phyloP scores from a whole-genome alignment of 2,329 filamentous ascomycete genomes.

The Venturia pyrina region DNA sequence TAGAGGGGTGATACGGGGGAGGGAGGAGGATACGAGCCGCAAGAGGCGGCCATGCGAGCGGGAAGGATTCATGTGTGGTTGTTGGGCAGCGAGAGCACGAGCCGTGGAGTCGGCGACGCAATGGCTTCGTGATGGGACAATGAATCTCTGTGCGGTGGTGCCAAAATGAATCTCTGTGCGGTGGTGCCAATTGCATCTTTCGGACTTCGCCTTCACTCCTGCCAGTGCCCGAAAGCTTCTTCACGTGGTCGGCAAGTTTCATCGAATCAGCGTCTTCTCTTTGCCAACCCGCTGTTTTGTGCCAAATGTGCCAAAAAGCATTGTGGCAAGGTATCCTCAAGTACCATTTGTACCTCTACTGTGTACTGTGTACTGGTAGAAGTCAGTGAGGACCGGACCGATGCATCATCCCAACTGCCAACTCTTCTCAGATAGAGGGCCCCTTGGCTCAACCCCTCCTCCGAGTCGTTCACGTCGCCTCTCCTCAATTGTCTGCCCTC shows the following conservation, averaged over 20 bases:
- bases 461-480: neutral
- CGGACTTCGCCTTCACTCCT: neutral
- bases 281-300: neutral
- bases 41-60: neutral
- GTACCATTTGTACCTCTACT: neutral
- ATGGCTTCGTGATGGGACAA: neutral
- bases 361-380: too few species aligned
- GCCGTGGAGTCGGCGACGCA: neutral
- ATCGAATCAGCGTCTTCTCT: neutral
- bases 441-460: neutral
- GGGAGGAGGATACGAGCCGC: neutral
- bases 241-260: neutral
- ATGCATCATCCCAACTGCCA: neutral
- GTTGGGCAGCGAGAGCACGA: slow-evolving; percentile 2
- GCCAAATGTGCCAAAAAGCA: too few species aligned
- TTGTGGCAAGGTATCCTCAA: too few species aligned
- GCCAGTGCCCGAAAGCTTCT: neutral
- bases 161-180: neutral
- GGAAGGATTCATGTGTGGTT: slow-evolving; percentile 2
- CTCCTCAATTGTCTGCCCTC: neutral
- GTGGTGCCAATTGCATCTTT: neutral
- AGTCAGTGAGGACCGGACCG: neutral
- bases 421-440: neutral
- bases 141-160: neutral
- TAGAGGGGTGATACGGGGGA: neutral